phyloP scores from a whole-genome alignment of 257 asterid species.

The Marsdenia floribunda region DNA sequence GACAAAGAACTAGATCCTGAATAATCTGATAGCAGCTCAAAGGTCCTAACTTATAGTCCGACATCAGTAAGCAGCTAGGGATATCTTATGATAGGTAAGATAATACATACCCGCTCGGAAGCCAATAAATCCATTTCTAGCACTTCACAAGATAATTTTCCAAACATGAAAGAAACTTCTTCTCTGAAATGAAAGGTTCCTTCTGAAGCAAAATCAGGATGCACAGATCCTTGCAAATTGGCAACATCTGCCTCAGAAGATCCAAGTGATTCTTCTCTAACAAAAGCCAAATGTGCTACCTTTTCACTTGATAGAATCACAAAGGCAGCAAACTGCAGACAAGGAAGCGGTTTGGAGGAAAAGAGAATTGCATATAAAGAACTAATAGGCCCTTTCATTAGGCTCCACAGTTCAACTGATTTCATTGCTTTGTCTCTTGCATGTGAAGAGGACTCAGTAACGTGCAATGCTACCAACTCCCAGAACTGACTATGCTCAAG shows the following conservation, averaged over 20 bases:
- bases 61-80: neutral
- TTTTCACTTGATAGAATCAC: slow-evolving; percentile 76
- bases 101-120: slow-evolving; percentile 57
- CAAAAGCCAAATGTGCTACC: slow-evolving; percentile 47
- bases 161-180: slow-evolving; percentile 69
- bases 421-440: slow-evolving; percentile 91
- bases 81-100: slow-evolving; percentile 1
- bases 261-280: slow-evolving; percentile 25
- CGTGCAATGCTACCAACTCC: slow-evolving; percentile 79
- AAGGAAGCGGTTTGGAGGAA: slow-evolving; percentile 67
- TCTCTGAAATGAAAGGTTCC: slow-evolving; percentile 58
- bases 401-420: slow-evolving; percentile 90
- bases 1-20: neutral
- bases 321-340: slow-evolving; percentile 80
- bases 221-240: slow-evolving; percentile 38
- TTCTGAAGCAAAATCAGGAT: slow-evolving; percentile 37
- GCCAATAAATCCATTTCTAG: slow-evolving; percentile 69
- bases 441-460: slow-evolving; percentile 61
- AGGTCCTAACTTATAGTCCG: neutral
- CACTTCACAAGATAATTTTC: slow-evolving; percentile 48
- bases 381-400: slow-evolving; percentile 78
- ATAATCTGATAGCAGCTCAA: neutral
- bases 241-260: slow-evolving; percentile 35
- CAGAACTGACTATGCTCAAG: slow-evolving; percentile 62
- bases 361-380: slow-evolving; percentile 77